Evolutionary conservation across 1,139 yeast species (phyloP).

Genomic region (Meyerozyma sp.): DNA sequence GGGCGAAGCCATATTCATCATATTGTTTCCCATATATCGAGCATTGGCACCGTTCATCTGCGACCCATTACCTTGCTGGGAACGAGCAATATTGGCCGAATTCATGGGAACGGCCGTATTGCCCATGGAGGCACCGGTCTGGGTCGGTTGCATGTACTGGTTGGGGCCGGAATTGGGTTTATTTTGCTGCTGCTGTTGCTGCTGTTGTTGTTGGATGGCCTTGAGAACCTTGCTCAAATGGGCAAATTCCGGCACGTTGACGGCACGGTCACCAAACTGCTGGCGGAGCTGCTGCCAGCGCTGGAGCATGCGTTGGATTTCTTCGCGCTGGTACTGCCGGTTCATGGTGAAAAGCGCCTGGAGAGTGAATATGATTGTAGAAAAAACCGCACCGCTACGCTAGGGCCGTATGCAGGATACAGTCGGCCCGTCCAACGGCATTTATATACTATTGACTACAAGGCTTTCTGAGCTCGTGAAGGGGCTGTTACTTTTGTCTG

Average conservation of each 20-base stretch:
- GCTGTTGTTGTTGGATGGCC: constrained; percentile 45
- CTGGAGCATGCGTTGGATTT: constrained; percentile 38
- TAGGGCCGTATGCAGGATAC: background rate
- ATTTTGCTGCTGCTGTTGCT: constrained; percentile 10
- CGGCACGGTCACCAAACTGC: constrained; percentile 62
- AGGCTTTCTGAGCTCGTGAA: background rate
- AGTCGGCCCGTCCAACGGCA: too few species aligned
- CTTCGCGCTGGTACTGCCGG: constrained; percentile 31
- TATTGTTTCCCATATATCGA: background rate
- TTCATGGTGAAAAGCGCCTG: constrained; percentile 7
- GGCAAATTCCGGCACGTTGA: constrained; percentile 55
- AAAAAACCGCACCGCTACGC: background rate
- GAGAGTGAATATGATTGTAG: background rate
- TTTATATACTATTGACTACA: too few species aligned
- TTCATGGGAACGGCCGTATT: background rate
- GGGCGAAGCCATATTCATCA: background rate
- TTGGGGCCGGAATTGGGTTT: background rate
- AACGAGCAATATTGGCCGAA: background rate
- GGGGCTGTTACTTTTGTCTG: background rate
- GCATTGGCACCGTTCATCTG: background rate
- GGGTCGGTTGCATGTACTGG: background rate
- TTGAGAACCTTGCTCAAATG: constrained; percentile 53
- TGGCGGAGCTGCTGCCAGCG: constrained; percentile 61
- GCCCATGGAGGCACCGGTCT: background rate
- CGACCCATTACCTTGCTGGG: background rate